Base-by-base conservation (phyloP, 768 basidiomycete genomes). In the Termitomyces sp. region DNA sequence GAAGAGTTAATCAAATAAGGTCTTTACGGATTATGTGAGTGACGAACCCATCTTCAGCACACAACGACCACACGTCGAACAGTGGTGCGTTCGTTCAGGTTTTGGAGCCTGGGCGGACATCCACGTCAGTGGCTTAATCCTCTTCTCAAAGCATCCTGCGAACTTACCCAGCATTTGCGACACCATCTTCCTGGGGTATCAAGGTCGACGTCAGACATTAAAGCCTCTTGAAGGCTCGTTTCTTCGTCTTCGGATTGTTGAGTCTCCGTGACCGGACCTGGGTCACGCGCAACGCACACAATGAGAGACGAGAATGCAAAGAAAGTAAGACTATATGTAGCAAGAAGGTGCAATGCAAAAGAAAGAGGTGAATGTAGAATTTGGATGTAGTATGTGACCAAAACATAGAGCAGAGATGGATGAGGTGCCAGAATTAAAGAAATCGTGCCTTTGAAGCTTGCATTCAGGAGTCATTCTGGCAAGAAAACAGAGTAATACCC, bases 1-100 rank as follows among this genome's bases (percentile, higher is more conserved):
- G 27, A 27, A 27, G 61, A 33, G 63, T 33, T 36, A 36, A 9
- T 11, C 9, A 36, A 24, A 5, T 31, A 27, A 5, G 39, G 18
- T 31, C 2, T 53, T 53, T 8, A 30, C 24, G 6, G 24, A 54
- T 54, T 4, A 33, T 24, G 37, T 13, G 33, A 24, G 11, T 6
- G n/a, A 72, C 86, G 57, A 54, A 91, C 91, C 91, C 88, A 92
- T 87, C 73, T 92, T 93, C 41, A 93, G 73, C 12, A 93, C 87
- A 67, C 92, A 93, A 39, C 89, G 80, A 39, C 84, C 83, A 68
- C 91, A 94, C 34, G 80, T 68, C 15, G 78, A 80, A 66, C 90
- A 94, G 66, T 94, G 91, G 66, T 93, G 91, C 2, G 89, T 72
- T 50, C 92, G 78, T 64, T 92, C 90, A 5, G 91, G 89, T 72